These are phyloP conservation scores for Eimeria sp. DNA, from an alignment of 169 alveolate species.

Conservation along the genomic window DNA sequence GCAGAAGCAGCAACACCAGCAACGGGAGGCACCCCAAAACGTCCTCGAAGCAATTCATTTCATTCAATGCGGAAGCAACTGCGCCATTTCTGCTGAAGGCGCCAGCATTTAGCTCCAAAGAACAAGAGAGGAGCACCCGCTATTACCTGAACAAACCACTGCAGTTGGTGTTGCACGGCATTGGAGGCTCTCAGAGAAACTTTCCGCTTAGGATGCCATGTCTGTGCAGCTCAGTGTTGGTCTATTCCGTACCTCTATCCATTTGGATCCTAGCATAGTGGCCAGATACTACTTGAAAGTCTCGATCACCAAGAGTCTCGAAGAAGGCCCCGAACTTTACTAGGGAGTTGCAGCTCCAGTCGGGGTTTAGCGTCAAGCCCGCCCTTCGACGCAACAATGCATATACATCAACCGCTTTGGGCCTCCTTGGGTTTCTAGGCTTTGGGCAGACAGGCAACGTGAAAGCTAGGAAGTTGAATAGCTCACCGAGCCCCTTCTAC, in stretches of 20 bases:
- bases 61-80: neutral
- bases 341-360: constrained; percentile 87
- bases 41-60: neutral
- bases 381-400: constrained; percentile 62
- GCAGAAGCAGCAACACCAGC: neutral
- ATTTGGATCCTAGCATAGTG: constrained; percentile 87
- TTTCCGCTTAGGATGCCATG: neutral
- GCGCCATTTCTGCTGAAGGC: neutral
- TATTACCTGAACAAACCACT: neutral
- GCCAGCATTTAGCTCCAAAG: neutral
- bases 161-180: neutral
- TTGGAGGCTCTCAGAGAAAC: neutral
- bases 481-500: constrained; percentile 71
- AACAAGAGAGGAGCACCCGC: neutral
- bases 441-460: neutral
- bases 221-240: neutral
- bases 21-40: neutral
- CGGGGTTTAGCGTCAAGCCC: constrained; percentile 91
- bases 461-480: neutral
- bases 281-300: constrained; percentile 87
- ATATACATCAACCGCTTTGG: neutral
- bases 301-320: constrained; percentile 55
- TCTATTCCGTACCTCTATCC: constrained; percentile 6
- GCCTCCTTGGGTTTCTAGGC: neutral
- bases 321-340: constrained; percentile 89